Evolutionary conservation across 2,329 filamentous ascomycete species (phyloP).

Genomic region (Cladophialophora psammophila): DNA sequence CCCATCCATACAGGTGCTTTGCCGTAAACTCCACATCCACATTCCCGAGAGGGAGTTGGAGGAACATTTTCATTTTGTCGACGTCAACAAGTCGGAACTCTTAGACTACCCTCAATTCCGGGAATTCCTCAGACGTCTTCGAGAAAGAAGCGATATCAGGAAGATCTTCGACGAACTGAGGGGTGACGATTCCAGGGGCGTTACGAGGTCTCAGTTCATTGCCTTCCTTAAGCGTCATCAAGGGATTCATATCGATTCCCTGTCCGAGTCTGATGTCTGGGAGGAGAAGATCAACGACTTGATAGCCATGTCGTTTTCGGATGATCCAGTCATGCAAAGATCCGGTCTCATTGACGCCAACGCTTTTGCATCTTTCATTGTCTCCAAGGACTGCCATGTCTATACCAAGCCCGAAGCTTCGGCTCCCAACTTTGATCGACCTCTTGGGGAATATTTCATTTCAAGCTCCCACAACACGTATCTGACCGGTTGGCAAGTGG

Average conservation of each 20-base stretch:
- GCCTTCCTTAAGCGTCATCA: slow-evolving; percentile 77
- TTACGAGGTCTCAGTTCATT: slow-evolving; percentile 77
- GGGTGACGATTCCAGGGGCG: slow-evolving; percentile 64
- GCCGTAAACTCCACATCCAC: slow-evolving; percentile 90
- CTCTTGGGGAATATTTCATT: slow-evolving; percentile 96
- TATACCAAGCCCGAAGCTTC: slow-evolving; percentile 65
- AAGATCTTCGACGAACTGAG: slow-evolving; percentile 72
- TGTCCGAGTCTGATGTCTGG: slow-evolving; percentile 47
- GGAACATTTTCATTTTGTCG: slow-evolving; percentile 76
- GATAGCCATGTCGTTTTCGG: slow-evolving; percentile 27
- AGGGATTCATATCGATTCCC: slow-evolving; percentile 74
- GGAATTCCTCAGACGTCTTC: slow-evolving; percentile 81
- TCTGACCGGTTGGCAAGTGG: slow-evolving; percentile 86
- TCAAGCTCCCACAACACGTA: slow-evolving; percentile 99
- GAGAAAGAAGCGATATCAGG: slow-evolving; percentile 81
- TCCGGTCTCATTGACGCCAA: slow-evolving; percentile 70
- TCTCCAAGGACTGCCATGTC: slow-evolving; percentile 75
- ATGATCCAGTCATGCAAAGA: slow-evolving; percentile 20
- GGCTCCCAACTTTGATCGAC: slow-evolving; percentile 74
- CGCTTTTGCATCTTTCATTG: slow-evolving; percentile 78
- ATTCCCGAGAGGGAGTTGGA: slow-evolving; percentile 77
- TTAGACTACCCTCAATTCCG: slow-evolving; percentile 84
- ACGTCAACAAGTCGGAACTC: slow-evolving; percentile 67
- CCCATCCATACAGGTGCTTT: slow-evolving; percentile 79
- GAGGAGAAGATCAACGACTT: slow-evolving; percentile 36